Evolutionary conservation across 257 asterid genomes (phyloP).

Genomic region (Coffea eugenioides): DNA sequence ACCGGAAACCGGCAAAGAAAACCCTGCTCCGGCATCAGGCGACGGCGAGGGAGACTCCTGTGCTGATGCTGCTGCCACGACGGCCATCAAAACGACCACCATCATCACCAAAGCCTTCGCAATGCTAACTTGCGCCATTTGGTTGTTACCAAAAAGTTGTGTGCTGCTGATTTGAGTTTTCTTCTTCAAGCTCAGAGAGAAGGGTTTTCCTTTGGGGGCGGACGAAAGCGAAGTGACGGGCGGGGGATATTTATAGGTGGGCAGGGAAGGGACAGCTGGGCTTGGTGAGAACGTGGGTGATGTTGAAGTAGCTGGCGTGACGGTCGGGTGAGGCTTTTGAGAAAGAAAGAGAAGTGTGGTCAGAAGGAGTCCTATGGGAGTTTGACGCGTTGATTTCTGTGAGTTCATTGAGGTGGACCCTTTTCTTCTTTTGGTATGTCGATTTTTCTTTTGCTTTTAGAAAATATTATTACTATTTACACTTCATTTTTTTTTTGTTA

Average conservation of each 20-base stretch:
- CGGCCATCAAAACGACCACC: constrained; percentile 6
- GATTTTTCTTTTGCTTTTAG: no score
- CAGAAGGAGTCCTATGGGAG: not conserved
- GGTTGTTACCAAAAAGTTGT: not conserved
- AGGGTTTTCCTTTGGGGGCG: not conserved
- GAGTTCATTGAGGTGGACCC: not conserved
- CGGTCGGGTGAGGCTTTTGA: constrained; percentile 1
- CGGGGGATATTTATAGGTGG: not conserved
- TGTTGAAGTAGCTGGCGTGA: not conserved
- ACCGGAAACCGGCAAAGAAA: constrained; percentile 25
- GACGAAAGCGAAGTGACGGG: not conserved
- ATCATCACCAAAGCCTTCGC: constrained; percentile 17
- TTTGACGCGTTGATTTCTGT: not conserved
- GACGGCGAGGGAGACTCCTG: constrained; percentile 36
- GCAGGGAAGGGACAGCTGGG: not conserved
- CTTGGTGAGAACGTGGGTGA: constrained; percentile 7
- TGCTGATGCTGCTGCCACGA: constrained; percentile 4
- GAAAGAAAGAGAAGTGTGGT: not conserved
- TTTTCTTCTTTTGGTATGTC: no score
- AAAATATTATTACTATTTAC: no score
- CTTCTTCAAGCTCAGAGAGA: no score
- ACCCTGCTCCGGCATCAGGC: constrained; percentile 35
- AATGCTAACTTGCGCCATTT: constrained; percentile 30
- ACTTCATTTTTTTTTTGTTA: no score
- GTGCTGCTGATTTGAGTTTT: no score